phyloP scores from a whole-genome alignment of 2,329 filamentous ascomycete genomes.

The Rhinocladiella similis region DNA sequence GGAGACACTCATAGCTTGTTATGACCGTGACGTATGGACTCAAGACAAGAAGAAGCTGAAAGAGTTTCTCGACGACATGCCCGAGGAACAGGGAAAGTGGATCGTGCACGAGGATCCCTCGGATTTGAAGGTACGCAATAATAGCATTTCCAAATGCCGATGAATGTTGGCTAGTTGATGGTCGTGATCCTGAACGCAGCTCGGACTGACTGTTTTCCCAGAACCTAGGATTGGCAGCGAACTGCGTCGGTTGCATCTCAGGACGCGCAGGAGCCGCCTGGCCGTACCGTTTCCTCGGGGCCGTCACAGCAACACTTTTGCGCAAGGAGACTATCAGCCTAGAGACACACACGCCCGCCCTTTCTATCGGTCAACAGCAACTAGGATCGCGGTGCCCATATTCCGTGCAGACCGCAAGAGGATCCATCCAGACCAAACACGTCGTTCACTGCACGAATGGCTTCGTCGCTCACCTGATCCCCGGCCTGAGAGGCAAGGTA shows the following conservation, averaged over 20 bases:
- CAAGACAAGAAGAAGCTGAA: slow-evolving; percentile 17
- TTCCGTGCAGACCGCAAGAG: slow-evolving; percentile 38
- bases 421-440: slow-evolving; percentile 35
- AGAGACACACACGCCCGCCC: slow-evolving; percentile 28
- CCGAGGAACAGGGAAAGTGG: slow-evolving; percentile 18
- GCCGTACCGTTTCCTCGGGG: slow-evolving; percentile 40
- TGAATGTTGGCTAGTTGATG: not conserved
- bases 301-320: slow-evolving; percentile 24
- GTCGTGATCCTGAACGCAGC: not conserved
- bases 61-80: slow-evolving; percentile 20
- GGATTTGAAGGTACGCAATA: slow-evolving; percentile 24
- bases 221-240: not conserved
- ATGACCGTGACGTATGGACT: slow-evolving; percentile 16
- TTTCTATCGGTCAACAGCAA: slow-evolving; percentile 6
- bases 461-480: slow-evolving; percentile 44
- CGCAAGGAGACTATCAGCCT: slow-evolving; percentile 19
- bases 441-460: slow-evolving; percentile 48
- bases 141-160: not conserved
- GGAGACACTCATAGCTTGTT: slow-evolving; percentile 15
- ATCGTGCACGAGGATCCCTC: slow-evolving; percentile 14
- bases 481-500: slow-evolving; percentile 38
- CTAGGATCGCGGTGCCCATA: slow-evolving; percentile 29
- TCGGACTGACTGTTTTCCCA: not conserved
- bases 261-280: slow-evolving; percentile 37
- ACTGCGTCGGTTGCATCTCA: slow-evolving; percentile 1